These are phyloP conservation scores for Durusdinium trenchii DNA, from an alignment of 73 alveolate genomes.

Conservation along the genomic window DNA sequence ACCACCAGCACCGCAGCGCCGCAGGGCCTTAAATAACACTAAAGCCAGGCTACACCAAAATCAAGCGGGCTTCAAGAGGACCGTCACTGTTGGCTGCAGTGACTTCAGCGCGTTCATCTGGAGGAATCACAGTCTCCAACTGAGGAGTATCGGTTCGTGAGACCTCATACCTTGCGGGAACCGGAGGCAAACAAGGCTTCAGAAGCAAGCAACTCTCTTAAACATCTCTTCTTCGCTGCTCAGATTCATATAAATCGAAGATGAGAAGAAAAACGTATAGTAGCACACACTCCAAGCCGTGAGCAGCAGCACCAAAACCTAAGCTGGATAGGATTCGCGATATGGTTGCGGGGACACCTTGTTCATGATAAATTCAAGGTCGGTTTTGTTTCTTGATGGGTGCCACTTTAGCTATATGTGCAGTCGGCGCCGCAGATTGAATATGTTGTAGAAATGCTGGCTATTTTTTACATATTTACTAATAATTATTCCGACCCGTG, in stretches of 20 bases:
- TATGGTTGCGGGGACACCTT: too few species aligned
- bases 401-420: too few species aligned
- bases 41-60: conserved; percentile 35
- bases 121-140: conserved; percentile 16
- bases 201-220: neutral
- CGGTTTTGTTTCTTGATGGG: too few species aligned
- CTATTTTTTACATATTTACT: too few species aligned
- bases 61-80: conserved; percentile 23
- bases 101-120: conserved; percentile 66
- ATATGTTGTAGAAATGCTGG: too few species aligned
- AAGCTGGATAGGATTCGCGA: too few species aligned
- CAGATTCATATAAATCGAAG: conserved; percentile 65
- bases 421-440: too few species aligned
- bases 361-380: too few species aligned
- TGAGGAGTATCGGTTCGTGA: conserved; percentile 9
- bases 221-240: neutral
- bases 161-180: conserved; percentile 37
- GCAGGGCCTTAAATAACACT: neutral
- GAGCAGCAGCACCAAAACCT: conserved; percentile 22
- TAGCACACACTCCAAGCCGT: conserved; percentile 51
- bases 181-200: neutral
- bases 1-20: neutral
- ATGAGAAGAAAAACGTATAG: conserved; percentile 70
- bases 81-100: conserved; percentile 44
- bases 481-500: too few species aligned